phyloP scores from a whole-genome alignment of 2,329 filamentous ascomycete genomes.

The Nannizziopsis barbatae region DNA sequence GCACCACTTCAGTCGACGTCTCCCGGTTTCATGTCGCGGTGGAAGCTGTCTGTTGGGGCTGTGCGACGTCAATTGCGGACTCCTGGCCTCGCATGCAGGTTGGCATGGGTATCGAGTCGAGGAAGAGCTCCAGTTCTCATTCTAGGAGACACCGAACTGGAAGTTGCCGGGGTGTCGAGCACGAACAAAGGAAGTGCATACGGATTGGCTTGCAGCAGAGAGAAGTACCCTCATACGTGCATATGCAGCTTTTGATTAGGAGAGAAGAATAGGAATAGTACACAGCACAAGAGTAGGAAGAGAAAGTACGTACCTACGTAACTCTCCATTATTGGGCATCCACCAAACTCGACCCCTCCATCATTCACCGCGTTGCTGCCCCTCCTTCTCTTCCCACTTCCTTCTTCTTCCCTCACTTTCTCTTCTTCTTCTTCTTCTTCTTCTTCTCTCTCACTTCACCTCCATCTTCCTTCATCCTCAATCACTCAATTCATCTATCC shows the following conservation, averaged over 20 bases:
- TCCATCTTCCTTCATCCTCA: background rate
- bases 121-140: background rate
- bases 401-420: background rate
- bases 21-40: background rate
- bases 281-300: no score
- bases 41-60: background rate
- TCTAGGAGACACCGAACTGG: background rate
- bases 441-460: background rate
- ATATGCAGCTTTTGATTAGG: no score
- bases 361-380: constrained; percentile 17
- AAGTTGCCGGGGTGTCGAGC: background rate
- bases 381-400: constrained; percentile 7
- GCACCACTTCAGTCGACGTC: background rate
- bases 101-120: background rate
- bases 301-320: no score
- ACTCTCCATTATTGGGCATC: background rate
- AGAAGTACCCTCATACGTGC: no score
- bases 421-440: constrained; percentile 1
- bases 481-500: background rate
- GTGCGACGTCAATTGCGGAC: background rate
- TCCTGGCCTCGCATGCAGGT: background rate
- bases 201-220: background rate
- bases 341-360: background rate
- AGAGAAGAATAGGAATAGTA: no score
- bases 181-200: background rate